phyloP scores from a whole-genome alignment of 164 flowering plant genomes.

The Vitis amurensis region DNA sequence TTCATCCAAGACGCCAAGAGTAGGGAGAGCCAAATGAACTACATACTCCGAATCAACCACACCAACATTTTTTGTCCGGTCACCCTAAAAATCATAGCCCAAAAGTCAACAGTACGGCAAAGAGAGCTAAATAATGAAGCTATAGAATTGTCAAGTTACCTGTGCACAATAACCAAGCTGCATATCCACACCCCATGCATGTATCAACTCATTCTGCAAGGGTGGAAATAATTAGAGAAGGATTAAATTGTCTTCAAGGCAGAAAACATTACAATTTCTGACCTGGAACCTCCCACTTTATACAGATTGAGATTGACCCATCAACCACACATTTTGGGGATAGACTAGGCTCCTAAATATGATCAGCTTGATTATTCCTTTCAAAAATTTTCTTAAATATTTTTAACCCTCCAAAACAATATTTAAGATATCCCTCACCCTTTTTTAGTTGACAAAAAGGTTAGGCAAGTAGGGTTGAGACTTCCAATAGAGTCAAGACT shows the following conservation, averaged over 20 bases:
- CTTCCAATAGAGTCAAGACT: no score
- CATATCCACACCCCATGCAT: slow-evolving; percentile 92
- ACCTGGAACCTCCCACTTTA: not conserved
- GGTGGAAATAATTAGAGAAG: not conserved
- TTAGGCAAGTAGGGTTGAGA: no score
- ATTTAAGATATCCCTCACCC: no score
- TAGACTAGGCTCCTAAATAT: not conserved
- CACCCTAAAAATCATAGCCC: slow-evolving; percentile 50
- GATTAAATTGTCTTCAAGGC: not conserved
- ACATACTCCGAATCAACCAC: slow-evolving; percentile 87
- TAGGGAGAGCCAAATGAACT: slow-evolving; percentile 72
- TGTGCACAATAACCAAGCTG: slow-evolving; percentile 95
- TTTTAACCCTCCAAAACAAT: no score
- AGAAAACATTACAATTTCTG: not conserved
- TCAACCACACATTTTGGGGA: not conserved
- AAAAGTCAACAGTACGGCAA: not conserved
- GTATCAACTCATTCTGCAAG: slow-evolving; percentile 87
- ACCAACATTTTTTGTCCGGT: slow-evolving; percentile 74
- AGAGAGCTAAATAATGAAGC: not conserved
- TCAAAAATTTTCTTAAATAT: no score
- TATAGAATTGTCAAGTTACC: slow-evolving; percentile 30
- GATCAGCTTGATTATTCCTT: not conserved
- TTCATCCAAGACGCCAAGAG: slow-evolving; percentile 58
- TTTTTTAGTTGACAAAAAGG: no score
- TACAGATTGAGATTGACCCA: not conserved